A percentile compares a stretch with the other conserved stretches of the same genome.
These are phyloP conservation scores for Tilletia setariae DNA, from an alignment of 1,284 basidiomycete species.

Conservation along the genomic window DNA sequence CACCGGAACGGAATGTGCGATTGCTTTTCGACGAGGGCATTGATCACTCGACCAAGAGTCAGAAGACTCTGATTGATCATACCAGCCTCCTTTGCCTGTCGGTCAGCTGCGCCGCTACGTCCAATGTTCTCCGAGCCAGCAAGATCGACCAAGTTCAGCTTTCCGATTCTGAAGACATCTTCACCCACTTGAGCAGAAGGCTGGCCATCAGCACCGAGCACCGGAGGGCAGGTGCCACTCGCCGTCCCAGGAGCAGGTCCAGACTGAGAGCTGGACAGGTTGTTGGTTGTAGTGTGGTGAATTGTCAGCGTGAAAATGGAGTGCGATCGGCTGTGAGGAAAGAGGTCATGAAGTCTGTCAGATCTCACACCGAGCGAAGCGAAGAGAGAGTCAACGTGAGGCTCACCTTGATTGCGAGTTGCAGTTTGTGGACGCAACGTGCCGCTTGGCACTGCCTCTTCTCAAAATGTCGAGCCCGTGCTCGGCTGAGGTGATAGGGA, in stretches of 20 bases:
- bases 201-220: slow-evolving; percentile 58
- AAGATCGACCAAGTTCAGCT: slow-evolving; percentile 93
- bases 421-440: slow-evolving; percentile 95
- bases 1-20: slow-evolving; percentile 87
- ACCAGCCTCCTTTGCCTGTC: slow-evolving; percentile 90
- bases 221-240: slow-evolving; percentile 35
- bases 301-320: slow-evolving; percentile 97
- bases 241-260: neutral
- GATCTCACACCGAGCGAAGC: neutral
- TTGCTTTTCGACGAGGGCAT: slow-evolving; percentile 87
- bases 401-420: slow-evolving; percentile 81
- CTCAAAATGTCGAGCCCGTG: slow-evolving; percentile 81
- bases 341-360: neutral
- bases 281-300: slow-evolving; percentile 56
- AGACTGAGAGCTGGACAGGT: neutral
- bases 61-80: slow-evolving; percentile 98
- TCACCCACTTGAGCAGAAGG: slow-evolving; percentile 59
- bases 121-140: slow-evolving; percentile 98
- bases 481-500: slow-evolving; percentile 74
- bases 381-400: slow-evolving; percentile 17
- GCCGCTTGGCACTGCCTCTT: slow-evolving; percentile 83
- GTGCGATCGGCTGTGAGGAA: slow-evolving; percentile 73
- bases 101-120: slow-evolving; percentile 89
- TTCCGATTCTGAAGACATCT: slow-evolving; percentile 86
- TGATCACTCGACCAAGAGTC: slow-evolving; percentile 94